Conservation (phyloP, 139 green algal species). For the Tetraselmis chui region DNA sequence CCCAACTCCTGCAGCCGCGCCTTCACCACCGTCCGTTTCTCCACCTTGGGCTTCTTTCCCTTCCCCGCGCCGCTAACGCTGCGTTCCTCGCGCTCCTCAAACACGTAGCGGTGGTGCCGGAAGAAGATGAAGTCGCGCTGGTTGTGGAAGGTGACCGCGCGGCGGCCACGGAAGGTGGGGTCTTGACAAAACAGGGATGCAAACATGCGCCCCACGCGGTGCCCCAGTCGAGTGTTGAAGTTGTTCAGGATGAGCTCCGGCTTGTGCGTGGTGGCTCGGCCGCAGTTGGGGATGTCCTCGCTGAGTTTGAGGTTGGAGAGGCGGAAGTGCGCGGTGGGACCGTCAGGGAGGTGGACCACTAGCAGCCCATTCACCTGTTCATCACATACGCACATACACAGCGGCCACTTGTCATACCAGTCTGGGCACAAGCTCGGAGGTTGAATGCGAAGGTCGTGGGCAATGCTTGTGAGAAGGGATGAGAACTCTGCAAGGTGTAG, state of each 20-base stretch:
- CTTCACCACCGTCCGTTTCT: conserved; percentile 46
- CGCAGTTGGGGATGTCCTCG: conserved; percentile 77
- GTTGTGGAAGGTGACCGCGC: conserved; percentile 97
- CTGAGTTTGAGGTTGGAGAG: conserved; percentile 72
- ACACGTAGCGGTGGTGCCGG: conserved; percentile 86
- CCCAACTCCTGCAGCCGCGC: conserved; percentile 89
- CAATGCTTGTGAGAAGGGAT: no score
- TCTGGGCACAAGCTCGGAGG: no score
- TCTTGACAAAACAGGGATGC: conserved; percentile 88
- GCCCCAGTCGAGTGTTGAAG: conserved; percentile 83
- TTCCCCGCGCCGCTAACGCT: conserved; percentile 20
- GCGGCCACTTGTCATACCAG: no score
- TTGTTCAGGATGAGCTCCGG: conserved; percentile 94
- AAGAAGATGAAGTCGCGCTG: conserved; percentile 99
- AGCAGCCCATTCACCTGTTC: conserved; percentile 69
- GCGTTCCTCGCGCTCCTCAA: conserved; percentile 72
- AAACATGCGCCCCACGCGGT: conserved; percentile 81
- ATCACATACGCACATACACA: no score
- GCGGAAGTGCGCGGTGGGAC: conserved; percentile 79
- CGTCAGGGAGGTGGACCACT: conserved; percentile 82
- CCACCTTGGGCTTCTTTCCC: conserved; percentile 26
- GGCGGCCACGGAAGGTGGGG: conserved; percentile 79
- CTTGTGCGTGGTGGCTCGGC: conserved; percentile 61
- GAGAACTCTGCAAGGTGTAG: no score
- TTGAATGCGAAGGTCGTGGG: no score